phyloP scores from a whole-genome alignment of 306 rosid species.

The Neltuma alba region DNA sequence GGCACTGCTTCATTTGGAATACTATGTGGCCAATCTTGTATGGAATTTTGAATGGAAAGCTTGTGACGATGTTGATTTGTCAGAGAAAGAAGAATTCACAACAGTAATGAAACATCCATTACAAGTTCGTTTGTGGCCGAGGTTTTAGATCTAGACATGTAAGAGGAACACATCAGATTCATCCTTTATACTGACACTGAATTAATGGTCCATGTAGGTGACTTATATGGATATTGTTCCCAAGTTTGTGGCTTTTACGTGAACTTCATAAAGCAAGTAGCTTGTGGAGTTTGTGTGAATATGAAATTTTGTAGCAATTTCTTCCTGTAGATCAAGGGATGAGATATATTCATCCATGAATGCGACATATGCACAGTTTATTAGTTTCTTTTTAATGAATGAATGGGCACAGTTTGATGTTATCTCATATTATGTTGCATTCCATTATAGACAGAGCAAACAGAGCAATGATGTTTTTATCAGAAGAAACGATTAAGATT shows the following conservation, averaged over 20 bases:
- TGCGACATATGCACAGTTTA: not conserved
- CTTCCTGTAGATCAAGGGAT: not conserved
- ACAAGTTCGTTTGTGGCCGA: not conserved
- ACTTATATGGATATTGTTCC: not conserved
- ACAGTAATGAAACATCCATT: not conserved
- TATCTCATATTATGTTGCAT: too few species aligned
- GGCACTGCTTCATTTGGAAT: not conserved
- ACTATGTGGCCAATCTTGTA: not conserved
- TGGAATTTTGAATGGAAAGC: not conserved
- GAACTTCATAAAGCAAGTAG: not conserved
- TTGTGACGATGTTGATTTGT: not conserved
- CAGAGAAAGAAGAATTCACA: not conserved
- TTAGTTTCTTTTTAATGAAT: too few species aligned
- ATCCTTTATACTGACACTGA: not conserved
- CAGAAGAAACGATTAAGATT: too few species aligned
- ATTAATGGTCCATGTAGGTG: not conserved
- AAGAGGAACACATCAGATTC: too few species aligned
- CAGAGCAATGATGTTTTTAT: too few species aligned
- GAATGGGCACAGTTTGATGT: too few species aligned
- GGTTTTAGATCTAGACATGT: not conserved
- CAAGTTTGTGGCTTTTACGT: not conserved
- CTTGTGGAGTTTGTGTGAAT: not conserved
- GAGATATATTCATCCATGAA: not conserved
- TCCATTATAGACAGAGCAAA: too few species aligned
- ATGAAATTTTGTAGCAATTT: not conserved